A percentile compares a stretch with the other conserved stretches of the same genome.
Conservation (phyloP, 176 grass and related monocot species). For the Rhipidocladum racemiflorum region DNA sequence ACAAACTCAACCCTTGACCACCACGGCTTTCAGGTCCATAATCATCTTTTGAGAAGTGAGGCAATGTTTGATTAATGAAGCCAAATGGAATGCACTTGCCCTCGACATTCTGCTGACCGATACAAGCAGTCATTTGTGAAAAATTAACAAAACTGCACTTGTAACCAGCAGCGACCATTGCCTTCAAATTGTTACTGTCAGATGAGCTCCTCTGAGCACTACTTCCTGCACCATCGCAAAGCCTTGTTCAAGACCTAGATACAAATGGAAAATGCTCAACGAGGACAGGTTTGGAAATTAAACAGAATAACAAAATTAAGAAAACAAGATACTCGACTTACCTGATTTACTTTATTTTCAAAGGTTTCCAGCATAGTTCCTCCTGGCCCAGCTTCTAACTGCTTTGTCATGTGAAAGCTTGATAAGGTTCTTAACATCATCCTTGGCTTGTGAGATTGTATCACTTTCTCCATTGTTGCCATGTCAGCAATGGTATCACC, state of each 20-base stretch:
- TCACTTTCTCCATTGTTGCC: slow-evolving; percentile 68
- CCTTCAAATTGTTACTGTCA: slow-evolving; percentile 93
- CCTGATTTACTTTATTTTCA: slow-evolving; percentile 92
- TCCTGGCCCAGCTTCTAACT: slow-evolving; percentile 74
- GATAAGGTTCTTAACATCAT: slow-evolving; percentile 80
- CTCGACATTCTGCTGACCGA: slow-evolving; percentile 88
- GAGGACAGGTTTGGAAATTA: neutral
- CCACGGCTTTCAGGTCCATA: slow-evolving; percentile 86
- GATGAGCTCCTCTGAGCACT: slow-evolving; percentile 88
- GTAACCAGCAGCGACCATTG: slow-evolving; percentile 89
- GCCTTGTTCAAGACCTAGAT: slow-evolving; percentile 83
- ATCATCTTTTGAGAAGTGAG: slow-evolving; percentile 84
- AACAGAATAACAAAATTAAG: neutral
- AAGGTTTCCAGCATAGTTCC: slow-evolving; percentile 88
- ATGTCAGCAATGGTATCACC: slow-evolving; percentile 92
- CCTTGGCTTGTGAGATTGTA: slow-evolving; percentile 76
- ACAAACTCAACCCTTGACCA: too few species aligned
- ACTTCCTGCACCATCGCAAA: slow-evolving; percentile 86
- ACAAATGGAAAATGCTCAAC: slow-evolving; percentile 6
- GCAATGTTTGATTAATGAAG: slow-evolving; percentile 69
- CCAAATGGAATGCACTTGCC: slow-evolving; percentile 88
- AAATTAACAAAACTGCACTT: slow-evolving; percentile 94
- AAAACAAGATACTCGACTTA: slow-evolving; percentile 20
- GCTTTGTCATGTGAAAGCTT: slow-evolving; percentile 56
- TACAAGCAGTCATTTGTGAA: slow-evolving; percentile 96